Base-by-base conservation (phyloP, 345 rosid genomes). In the Angophora floribunda region DNA sequence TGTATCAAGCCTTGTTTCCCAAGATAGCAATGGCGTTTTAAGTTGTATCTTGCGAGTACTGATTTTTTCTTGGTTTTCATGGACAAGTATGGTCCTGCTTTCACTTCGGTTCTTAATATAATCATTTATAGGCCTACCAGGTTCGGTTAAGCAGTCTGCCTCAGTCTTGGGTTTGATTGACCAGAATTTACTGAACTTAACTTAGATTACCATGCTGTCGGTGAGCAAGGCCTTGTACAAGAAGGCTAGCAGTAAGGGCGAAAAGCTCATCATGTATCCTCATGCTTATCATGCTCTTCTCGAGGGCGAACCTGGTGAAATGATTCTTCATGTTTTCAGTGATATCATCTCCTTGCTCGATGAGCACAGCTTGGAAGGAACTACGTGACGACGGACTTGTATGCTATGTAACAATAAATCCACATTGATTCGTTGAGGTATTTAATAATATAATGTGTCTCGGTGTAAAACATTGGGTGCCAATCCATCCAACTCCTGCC, bases 291-390 rank as follows among this genome's bases (percentile, higher is more conserved):
- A 98, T 92, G 86, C 97, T 78, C 95, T 98, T 53, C 95, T 97
- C 1, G 99, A 94, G 90, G 99, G 99, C 1, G 99, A 98, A 90
- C 94, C 99, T 14, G 99, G 97, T 88, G 99, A 97, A 36, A 88
- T 67, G 91, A 95, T 96, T 67, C 89, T 91, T 32, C 94, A 89
- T 86, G 99, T 96, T 91, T 90, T 97, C 19, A 86, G 84, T 7
- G 99, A 98, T 90, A 95, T 97, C 50, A 90, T 95, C 90, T 90
- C 93, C 7, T 98, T 99, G 99, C 97, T 98, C 41, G 94, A 98
- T 14, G 89, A 93, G 19, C 99, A 92, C 88, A 89, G 91, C 90
- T 87, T 14, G 30, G 78, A 79, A 85, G 36, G 82, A 10, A 19
- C 49, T 26, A 7, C 13, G 6, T 75, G 82, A 75, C 4, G 14